Percentiles rank a stretch among this genome's conserved stretches.
These are phyloP conservation scores for Candida coquimbonensis DNA, from an alignment of 805 yeast species.

Conservation along the genomic window DNA sequence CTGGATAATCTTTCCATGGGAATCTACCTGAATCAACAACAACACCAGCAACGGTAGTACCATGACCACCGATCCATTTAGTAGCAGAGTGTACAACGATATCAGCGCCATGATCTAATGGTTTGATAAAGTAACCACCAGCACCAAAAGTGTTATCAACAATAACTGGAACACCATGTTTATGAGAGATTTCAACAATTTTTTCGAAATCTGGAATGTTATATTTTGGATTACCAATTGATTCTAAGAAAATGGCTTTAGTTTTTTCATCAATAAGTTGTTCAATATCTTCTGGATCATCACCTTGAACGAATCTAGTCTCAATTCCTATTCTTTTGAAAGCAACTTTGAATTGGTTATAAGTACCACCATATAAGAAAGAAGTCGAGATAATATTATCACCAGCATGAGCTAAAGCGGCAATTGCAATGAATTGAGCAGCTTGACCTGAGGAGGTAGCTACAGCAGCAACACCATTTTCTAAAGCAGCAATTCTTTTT, in stretches of 20 bases:
- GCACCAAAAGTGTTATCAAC: slow-evolving; percentile 98
- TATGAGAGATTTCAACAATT: slow-evolving; percentile 70
- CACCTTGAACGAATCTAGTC: slow-evolving; percentile 80
- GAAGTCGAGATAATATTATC: slow-evolving; percentile 87
- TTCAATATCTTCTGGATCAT: slow-evolving; percentile 63
- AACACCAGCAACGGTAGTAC: slow-evolving; percentile 90
- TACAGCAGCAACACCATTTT: slow-evolving; percentile 85
- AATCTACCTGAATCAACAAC: slow-evolving; percentile 87
- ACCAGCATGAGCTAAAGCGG: slow-evolving; percentile 80
- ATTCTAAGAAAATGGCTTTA: slow-evolving; percentile 82
- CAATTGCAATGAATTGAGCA: slow-evolving; percentile 81
- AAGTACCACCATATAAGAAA: slow-evolving; percentile 91
- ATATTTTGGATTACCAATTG: slow-evolving; percentile 89
- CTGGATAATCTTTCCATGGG: slow-evolving; percentile 82
- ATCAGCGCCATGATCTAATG: slow-evolving; percentile 86
- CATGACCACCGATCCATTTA: slow-evolving; percentile 97
- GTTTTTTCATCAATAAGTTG: slow-evolving; percentile 75
- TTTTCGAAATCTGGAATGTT: slow-evolving; percentile 87
- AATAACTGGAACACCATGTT: slow-evolving; percentile 81
- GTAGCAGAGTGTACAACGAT: slow-evolving; percentile 92
- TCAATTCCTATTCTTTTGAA: slow-evolving; percentile 86
- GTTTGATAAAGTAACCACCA: slow-evolving; percentile 82
- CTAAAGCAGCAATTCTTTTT: slow-evolving; percentile 83
- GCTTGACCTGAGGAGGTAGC: slow-evolving; percentile 96
- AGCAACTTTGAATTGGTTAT: slow-evolving; percentile 89